phyloP scores from a whole-genome alignment of 768 basidiomycete genomes.

The Calocera cornea region DNA sequence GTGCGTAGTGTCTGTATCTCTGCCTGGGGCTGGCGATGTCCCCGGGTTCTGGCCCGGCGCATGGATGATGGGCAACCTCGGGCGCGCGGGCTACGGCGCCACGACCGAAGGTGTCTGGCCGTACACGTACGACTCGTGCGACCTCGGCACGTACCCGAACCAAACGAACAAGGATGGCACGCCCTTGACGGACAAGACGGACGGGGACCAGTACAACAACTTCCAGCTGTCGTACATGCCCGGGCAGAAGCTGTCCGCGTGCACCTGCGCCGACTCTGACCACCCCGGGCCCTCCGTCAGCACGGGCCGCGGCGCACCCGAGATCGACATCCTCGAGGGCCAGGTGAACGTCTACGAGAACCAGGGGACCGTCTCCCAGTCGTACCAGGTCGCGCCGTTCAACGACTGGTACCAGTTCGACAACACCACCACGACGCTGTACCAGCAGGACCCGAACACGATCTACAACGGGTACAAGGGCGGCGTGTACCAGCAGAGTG shows the following conservation, averaged over 20 bases:
- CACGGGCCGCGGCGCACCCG: slow-evolving; percentile 58
- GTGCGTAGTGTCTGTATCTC: slow-evolving; percentile 43
- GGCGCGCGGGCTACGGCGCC: slow-evolving; percentile 75
- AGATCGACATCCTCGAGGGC: slow-evolving; percentile 74
- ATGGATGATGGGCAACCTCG: slow-evolving; percentile 87
- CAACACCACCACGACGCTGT: slow-evolving; percentile 23
- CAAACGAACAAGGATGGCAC: slow-evolving; percentile 50
- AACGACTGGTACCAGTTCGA: slow-evolving; percentile 32
- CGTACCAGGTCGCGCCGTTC: slow-evolving; percentile 56
- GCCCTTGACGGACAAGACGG: slow-evolving; percentile 39
- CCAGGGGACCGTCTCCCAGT: slow-evolving; percentile 45
- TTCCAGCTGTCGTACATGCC: slow-evolving; percentile 57
- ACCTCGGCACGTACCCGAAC: slow-evolving; percentile 72
- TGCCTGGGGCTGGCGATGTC: slow-evolving; percentile 47
- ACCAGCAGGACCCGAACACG: slow-evolving; percentile 22
- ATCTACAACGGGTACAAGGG: slow-evolving; percentile 28
- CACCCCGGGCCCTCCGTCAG: slow-evolving; percentile 54
- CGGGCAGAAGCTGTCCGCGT: slow-evolving; percentile 70
- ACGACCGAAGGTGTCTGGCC: slow-evolving; percentile 84
- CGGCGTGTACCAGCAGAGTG: slow-evolving; percentile 38
- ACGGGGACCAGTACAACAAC: slow-evolving; percentile 41
- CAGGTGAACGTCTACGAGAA: slow-evolving; percentile 51
- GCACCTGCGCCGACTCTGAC: slow-evolving; percentile 60
- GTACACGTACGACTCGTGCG: slow-evolving; percentile 72
- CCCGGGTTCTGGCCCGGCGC: slow-evolving; percentile 84